A percentile compares a stretch with the other conserved stretches of the same genome.
phyloP scores from a whole-genome alignment of 83 land plant genomes.

The Thuja plicata region DNA sequence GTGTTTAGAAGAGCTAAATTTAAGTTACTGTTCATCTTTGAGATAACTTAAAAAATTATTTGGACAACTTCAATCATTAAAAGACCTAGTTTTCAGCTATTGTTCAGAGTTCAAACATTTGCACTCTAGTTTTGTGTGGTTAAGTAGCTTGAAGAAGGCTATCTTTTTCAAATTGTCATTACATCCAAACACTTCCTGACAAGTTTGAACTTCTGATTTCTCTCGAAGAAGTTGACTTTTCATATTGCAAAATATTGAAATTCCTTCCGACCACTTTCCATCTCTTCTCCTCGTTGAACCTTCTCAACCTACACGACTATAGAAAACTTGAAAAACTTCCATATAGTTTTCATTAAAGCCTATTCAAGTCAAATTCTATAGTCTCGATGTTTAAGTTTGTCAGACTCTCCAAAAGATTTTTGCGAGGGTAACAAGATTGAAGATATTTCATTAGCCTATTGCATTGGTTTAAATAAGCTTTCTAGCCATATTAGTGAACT shows the following conservation, averaged over 20 bases:
- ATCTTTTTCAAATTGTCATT: not conserved
- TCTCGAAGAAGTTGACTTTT: not conserved
- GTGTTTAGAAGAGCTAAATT: not conserved
- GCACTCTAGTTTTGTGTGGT: not conserved
- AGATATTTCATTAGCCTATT: not conserved
- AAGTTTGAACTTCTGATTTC: not conserved
- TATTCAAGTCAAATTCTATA: not conserved
- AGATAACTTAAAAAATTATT: not conserved
- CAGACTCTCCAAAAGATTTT: not conserved
- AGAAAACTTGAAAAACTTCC: not conserved
- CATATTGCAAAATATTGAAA: not conserved
- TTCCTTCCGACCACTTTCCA: not conserved
- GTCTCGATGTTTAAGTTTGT: not conserved
- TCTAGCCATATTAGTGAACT: not conserved
- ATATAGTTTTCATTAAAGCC: not conserved
- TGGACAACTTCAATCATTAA: not conserved
- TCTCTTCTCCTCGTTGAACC: not conserved
- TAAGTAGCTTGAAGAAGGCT: not conserved
- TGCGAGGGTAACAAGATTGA: not conserved
- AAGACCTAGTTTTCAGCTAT: not conserved
- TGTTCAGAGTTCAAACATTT: not conserved
- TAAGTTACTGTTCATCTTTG: constrained; percentile 4
- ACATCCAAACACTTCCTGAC: not conserved
- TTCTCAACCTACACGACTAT: not conserved
- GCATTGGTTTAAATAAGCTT: not conserved